phyloP scores from a whole-genome alignment of 768 basidiomycete genomes.

The Artomyces pyxidatus region DNA sequence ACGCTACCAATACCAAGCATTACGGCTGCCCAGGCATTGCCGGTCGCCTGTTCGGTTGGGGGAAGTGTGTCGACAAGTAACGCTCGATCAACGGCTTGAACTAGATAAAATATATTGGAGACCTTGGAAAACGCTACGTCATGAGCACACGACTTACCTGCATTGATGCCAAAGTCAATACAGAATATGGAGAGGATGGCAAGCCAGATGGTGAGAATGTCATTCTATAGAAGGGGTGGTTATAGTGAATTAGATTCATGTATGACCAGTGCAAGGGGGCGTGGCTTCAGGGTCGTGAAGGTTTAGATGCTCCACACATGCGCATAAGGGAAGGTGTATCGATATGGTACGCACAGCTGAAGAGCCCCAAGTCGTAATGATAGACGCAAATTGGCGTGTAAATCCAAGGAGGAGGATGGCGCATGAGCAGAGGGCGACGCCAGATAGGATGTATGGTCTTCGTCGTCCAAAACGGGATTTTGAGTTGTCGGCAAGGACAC shows the following conservation, averaged over 20 bases:
- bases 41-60: constrained; percentile 63
- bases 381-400: constrained; percentile 55
- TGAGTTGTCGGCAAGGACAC: constrained; percentile 74
- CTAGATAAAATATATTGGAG: constrained; percentile 27
- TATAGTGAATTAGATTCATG: constrained; percentile 14
- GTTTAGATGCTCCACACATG: too few relatives aligned
- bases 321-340: background rate
- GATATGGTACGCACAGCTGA: constrained; percentile 23
- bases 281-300: too few relatives aligned
- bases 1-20: constrained; percentile 87
- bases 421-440: constrained; percentile 53
- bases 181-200: constrained; percentile 66
- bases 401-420: constrained; percentile 83
- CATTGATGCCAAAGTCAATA: constrained; percentile 61
- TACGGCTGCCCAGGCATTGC: constrained; percentile 93
- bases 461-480: constrained; percentile 79
- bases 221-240: constrained; percentile 35
- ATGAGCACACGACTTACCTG: constrained; percentile 25
- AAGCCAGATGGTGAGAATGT: constrained; percentile 61
- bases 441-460: constrained; percentile 76
- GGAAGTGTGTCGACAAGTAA: constrained; percentile 83
- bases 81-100: constrained; percentile 86
- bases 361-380: constrained; percentile 31
- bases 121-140: constrained; percentile 29
- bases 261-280: too few relatives aligned